Percentiles rank a stretch among this genome's conserved stretches.
phyloP scores from a whole-genome alignment of 2,329 filamentous ascomycete species.

The Rutstroemia sp. region DNA sequence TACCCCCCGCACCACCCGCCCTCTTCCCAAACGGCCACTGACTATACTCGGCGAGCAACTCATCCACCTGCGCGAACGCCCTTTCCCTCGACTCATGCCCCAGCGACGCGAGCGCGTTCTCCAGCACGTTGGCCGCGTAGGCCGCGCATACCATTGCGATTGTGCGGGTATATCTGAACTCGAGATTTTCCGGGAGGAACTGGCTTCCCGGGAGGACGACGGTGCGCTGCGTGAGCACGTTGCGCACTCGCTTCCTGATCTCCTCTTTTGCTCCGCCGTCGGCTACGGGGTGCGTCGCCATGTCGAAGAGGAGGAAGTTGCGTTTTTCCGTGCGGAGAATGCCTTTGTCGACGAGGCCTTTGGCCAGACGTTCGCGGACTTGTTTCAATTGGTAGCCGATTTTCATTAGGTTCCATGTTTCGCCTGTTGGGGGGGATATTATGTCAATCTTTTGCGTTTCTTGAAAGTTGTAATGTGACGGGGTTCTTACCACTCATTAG shows the following conservation, averaged over 20 bases:
- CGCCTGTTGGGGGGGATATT: constrained; percentile 50
- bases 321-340: constrained; percentile 97
- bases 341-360: constrained; percentile 96
- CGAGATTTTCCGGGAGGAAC: constrained; percentile 88
- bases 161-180: constrained; percentile 88
- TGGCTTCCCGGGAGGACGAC: constrained; percentile 80
- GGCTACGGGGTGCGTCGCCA: constrained; percentile 96
- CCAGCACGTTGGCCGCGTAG: constrained; percentile 94
- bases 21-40: constrained; percentile 94
- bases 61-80: constrained; percentile 94
- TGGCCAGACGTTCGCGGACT: constrained; percentile 93
- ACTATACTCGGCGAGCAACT: constrained; percentile 89
- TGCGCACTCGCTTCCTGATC: constrained; percentile 85
- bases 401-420: constrained; percentile 99
- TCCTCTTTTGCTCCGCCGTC: constrained; percentile 97
- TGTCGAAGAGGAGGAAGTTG: constrained; percentile 99
- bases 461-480: constrained; percentile 4
- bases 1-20: constrained; percentile 64
- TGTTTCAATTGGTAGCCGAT: constrained; percentile 99
- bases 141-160: constrained; percentile 96
- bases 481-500: constrained; percentile 76
- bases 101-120: constrained; percentile 91
- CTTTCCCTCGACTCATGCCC: constrained; percentile 91
- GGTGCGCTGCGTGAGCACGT: constrained; percentile 86
- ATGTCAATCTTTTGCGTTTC: not conserved